phyloP scores from a whole-genome alignment of 2,329 filamentous ascomycete genomes.

The Xylariaceae sp. region DNA sequence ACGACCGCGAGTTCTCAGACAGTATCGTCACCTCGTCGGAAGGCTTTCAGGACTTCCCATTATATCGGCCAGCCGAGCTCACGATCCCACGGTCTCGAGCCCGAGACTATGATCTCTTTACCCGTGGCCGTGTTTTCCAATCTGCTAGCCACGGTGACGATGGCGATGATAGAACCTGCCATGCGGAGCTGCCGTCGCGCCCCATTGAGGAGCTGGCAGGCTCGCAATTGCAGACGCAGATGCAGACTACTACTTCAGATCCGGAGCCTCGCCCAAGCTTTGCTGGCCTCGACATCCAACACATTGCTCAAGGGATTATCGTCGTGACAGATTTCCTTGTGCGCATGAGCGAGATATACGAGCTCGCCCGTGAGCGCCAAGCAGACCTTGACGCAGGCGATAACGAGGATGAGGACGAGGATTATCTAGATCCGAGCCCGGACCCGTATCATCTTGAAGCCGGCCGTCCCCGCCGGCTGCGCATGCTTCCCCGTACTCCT shows the following conservation, averaged over 20 bases:
- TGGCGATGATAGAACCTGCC: neutral
- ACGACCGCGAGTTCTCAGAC: slow-evolving; percentile 22
- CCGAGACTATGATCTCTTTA: neutral
- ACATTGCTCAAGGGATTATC: neutral
- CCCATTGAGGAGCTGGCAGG: too few relatives aligned
- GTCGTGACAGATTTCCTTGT: neutral
- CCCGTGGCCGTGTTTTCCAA: slow-evolving; percentile 11
- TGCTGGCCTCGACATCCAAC: neutral
- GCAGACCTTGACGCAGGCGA: neutral
- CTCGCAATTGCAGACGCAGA: neutral
- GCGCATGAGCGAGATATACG: slow-evolving; percentile 6
- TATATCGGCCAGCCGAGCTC: too few relatives aligned
- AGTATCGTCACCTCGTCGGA: slow-evolving; percentile 10
- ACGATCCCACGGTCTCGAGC: too few relatives aligned
- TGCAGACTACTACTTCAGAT: neutral
- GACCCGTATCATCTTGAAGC: slow-evolving; percentile 22
- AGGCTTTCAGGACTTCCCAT: too few relatives aligned
- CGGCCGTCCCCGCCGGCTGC: slow-evolving; percentile 7
- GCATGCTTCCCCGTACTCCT: neutral
- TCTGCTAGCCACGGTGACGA: neutral
- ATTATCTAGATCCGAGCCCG: neutral
- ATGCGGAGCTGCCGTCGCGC: neutral
- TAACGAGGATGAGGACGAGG: neutral
- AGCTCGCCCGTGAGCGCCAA: neutral
- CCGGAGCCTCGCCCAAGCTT: neutral